Base-by-base conservation (phyloP, 352 stramenopile genomes). In the Bremia lactucae region DNA sequence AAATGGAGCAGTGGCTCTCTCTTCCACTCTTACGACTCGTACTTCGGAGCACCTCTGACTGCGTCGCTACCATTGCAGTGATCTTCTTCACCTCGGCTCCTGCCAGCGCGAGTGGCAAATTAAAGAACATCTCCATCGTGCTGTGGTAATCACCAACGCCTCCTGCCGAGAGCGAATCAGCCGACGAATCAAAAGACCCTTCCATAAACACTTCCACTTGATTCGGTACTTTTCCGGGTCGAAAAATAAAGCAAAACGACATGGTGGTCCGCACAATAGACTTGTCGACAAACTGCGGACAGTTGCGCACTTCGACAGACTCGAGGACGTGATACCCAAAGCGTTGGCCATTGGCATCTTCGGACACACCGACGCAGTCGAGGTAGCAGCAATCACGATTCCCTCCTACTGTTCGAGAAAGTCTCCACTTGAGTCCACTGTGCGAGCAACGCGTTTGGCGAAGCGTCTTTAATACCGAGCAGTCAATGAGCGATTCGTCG, bases 171-270 rank as follows among this genome's bases (percentile, higher is more conserved):
- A 83, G 55, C 6, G 55, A 68, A 28, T 86, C 70, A 0, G 54
- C 65, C 1, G 60, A 73, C 13, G 73, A 83, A 57, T 86, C 73
- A 33, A 68, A 86, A 4, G 73, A 59, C n/a, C 73, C 73, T 15
- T 78, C 49, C 70, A 83, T 78, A 46, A 80, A 86, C 29, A 86
- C 66, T 22, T 86, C 70, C 2, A 86, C 61, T 21, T 78, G 58
- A 9, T 76, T 68, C 0, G 66, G 54, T 14, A 68, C 42, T 8
- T 54, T 68, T 10, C 58, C 65, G 14, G 72, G 58, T n/a, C 68
- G 62, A 48, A 83, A 82, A 52, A 86, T 72, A 54, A 72, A 86
- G 46, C 70, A 81, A 41, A 82, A 83, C 16, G 70, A 83, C 45
- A 83, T 54, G 38, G 82, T 65, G 3, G 68, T 72, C 19, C 73